phyloP scores from a whole-genome alignment of 352 stramenopile species.

The Globisporangium spinosum region DNA sequence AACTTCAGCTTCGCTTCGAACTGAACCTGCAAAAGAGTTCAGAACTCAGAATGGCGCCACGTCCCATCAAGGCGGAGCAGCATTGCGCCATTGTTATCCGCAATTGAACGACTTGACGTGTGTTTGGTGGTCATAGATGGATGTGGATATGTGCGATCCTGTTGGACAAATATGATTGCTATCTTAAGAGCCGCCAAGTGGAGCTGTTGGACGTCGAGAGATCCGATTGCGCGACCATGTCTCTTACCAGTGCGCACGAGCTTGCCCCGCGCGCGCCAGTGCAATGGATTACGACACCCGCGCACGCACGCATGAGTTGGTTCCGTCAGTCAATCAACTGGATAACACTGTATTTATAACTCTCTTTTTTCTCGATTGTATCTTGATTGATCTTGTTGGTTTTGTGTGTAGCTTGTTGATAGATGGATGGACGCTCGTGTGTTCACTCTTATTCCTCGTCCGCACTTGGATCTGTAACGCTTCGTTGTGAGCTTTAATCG shows the following conservation, averaged over 20 bases:
- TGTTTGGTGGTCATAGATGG: neutral
- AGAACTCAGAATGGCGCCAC: neutral
- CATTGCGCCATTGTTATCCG: neutral
- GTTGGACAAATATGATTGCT: neutral
- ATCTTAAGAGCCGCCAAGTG: neutral
- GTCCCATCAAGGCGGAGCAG: constrained; percentile 1
- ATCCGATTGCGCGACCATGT: neutral
- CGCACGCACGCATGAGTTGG: neutral
- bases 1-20: neutral
- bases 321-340: neutral
- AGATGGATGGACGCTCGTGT: neutral
- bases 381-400: neutral
- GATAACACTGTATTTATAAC: neutral
- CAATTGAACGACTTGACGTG: neutral
- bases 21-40: constrained; percentile 1
- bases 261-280: neutral
- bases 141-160: neutral
- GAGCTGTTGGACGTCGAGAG: neutral
- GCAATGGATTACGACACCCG: neutral
- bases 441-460: neutral
- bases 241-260: neutral
- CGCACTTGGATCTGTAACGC: neutral
- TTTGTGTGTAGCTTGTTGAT: neutral
- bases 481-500: neutral
- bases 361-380: neutral